Evolutionary conservation across 2,329 filamentous ascomycete species (phyloP), one percentile per base, ranked within the genome.

Genomic region (Dichotomopilus funicola): DNA sequence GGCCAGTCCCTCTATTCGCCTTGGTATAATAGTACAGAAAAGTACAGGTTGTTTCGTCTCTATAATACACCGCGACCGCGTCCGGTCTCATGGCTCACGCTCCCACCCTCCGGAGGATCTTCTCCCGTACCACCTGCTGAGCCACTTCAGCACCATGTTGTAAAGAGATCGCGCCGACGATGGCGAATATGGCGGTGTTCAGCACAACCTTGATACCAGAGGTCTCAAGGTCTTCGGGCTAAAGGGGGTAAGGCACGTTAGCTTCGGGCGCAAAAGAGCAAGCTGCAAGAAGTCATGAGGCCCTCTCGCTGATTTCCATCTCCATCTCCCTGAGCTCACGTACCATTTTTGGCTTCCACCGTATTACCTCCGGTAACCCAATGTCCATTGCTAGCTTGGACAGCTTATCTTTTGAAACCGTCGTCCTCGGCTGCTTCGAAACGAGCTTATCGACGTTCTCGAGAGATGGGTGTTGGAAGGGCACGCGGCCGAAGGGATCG

Each of bases 271-370:
- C 19, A 27, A 27, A 27, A 27, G 19, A 27, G 19, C 19, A 27
- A 27, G 19, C 2, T 27, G 19, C 19, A 27, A 27, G 19, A 27
- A 27, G 54, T 62, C 51, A 62, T 58, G 36, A 6, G 5, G 42
- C 11, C 12, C 9, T 13, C 43, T 7, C 6, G 19, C 3, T 19
- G 5, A 6, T 12, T 9, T 19, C 3, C 31, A 27, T 37, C 27
- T 19, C 3, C 31, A 27, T 37, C 27, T 27, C 35, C 9, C 1
- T 10, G 27, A 42, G 0, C 35, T n/a, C 6, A 43, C 82, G 67
- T 76, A 95, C 91, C 75, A 87, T 79, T 74, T 81, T 83, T 34
- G 94, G 94, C 71, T 88, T 89, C 94, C 94, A 97, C 73, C 94
- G 79, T 62, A 96, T 74, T 31, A 96, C 89, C 41, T 82, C 79